A percentile compares a stretch with the other conserved stretches of the same genome.
Evolutionary conservation across 2,329 filamentous ascomycete species (phyloP).

Genomic region (Diplodia sapinea): DNA sequence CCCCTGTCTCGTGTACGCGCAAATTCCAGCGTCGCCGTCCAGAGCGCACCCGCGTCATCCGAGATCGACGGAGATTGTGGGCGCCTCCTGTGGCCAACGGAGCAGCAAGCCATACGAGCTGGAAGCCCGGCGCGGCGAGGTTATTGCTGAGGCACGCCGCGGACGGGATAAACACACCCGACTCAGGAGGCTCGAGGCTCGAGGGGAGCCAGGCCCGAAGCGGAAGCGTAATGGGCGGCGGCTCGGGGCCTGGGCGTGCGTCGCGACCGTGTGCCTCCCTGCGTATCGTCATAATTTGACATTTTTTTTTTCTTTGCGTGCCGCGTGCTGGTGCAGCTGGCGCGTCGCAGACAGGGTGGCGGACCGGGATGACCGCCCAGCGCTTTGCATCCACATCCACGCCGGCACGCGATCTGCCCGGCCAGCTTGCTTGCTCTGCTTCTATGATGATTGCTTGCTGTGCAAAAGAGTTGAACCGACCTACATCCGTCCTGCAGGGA

Average conservation of each 20-base stretch:
- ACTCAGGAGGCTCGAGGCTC: constrained; percentile 24
- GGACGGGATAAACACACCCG: constrained; percentile 20
- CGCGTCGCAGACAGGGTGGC: constrained; percentile 19
- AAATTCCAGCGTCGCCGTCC: constrained; percentile 21
- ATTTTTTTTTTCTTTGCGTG: constrained; percentile 27
- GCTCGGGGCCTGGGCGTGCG: constrained; percentile 20
- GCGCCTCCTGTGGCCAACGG: constrained; percentile 17
- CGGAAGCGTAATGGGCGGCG: constrained; percentile 25
- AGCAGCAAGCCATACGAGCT: constrained; percentile 22
- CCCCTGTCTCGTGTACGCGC: constrained; percentile 25
- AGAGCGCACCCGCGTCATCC: constrained; percentile 25
- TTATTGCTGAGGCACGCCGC: constrained; percentile 13
- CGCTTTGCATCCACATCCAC: not conserved
- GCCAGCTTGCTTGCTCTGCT: too few relatives aligned
- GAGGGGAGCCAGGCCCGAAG: constrained; percentile 21
- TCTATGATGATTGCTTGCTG: too few relatives aligned
- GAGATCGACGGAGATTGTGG: constrained; percentile 31
- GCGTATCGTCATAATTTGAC: constrained; percentile 29
- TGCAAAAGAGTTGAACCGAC: too few relatives aligned
- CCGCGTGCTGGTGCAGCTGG: constrained; percentile 21
- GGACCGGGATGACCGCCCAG: not conserved
- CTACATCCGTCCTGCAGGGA: too few relatives aligned
- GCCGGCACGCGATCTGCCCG: constrained; percentile 24
- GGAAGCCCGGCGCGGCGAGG: constrained; percentile 16
- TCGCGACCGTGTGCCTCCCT: constrained; percentile 26